Evolutionary conservation across 2,329 filamentous ascomycete species (phyloP), one percentile per base, ranked within the genome.

Genomic region (Sporothrix luriei): DNA sequence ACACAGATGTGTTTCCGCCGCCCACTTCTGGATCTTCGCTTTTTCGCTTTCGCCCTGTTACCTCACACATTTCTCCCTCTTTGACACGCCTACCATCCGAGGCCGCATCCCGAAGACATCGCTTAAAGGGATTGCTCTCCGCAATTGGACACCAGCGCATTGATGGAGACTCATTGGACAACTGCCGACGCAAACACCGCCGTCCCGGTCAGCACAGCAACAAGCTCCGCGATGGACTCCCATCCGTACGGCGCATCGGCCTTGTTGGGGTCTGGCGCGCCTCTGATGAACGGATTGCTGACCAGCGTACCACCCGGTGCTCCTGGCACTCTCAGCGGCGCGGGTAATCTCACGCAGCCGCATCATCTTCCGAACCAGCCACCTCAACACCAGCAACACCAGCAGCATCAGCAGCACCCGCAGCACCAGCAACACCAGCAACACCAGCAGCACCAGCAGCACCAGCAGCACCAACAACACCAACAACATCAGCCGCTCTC

Each of bases 161-260:
- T 49, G 61, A 64, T 14, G 21, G 7, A 64, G 24, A 64, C 33
- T 21, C 19, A 64, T 19, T n/a, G 57, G 57, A 43, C 57, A 38
- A 33, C 21, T 24, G 21, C 21, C 43, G 7, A 64, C 43, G 61
- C 29, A 24, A 62, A 48, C 6, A 26, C 29, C 6, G 14, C 40
- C n/a, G 14, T 64, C 40, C n/a, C n/a, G 38, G n/a, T 38, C n/a
- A 46, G 14, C 24, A 49, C 61, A 16, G 40, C 43, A 49, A 38
- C 33, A 29, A 43, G 51, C 14, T 10, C 2, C 43, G 64, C 16
- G 29, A 70, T 70, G 69, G 59, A 70, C 57, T 29, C 40, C 6
- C 38, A 43, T 21, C 24, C 69, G 16, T 64, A 66, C 51, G 66
- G 59, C 26, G 14, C 43, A 7, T 26, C 54, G 16, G 24, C 51